These are phyloP conservation scores for Calophaca sinica DNA, from an alignment of 306 rosid species.

Conservation along the genomic window DNA sequence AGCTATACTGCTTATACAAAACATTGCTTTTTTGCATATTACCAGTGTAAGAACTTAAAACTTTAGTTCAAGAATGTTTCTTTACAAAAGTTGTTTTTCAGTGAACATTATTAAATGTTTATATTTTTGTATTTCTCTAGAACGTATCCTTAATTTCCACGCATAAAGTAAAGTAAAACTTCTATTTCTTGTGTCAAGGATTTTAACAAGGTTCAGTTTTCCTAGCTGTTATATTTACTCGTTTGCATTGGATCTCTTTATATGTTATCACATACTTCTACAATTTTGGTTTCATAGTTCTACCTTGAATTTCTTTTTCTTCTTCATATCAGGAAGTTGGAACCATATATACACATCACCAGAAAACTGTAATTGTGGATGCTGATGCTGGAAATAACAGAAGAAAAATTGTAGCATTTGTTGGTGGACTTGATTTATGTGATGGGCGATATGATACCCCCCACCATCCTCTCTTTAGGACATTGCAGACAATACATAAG, in stretches of 20 bases:
- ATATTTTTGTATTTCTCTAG: slow-evolving; percentile 21
- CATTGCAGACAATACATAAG: slow-evolving; percentile 81
- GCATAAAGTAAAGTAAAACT: slow-evolving; percentile 31
- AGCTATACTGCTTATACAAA: too few relatives aligned
- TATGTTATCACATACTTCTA: slow-evolving; percentile 29
- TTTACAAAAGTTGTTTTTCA: neutral
- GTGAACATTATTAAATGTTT: slow-evolving; percentile 17
- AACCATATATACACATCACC: slow-evolving; percentile 98
- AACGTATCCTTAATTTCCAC: slow-evolving; percentile 5
- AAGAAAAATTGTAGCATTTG: slow-evolving; percentile 92
- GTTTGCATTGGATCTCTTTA: neutral
- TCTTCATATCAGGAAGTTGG: slow-evolving; percentile 77
- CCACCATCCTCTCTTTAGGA: slow-evolving; percentile 71
- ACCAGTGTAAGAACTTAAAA: neutral
- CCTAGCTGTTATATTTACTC: slow-evolving; percentile 26
- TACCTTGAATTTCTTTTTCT: slow-evolving; percentile 41
- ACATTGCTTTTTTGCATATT: too few relatives aligned
- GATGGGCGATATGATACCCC: slow-evolving; percentile 97
- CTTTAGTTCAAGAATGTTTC: neutral
- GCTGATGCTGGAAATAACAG: slow-evolving; percentile 81
- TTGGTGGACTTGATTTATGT: slow-evolving; percentile 98
- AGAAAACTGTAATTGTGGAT: slow-evolving; percentile 94
- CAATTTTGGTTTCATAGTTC: slow-evolving; percentile 39
- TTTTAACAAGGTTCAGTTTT: slow-evolving; percentile 38
- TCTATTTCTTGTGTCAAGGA: slow-evolving; percentile 3